phyloP scores from a whole-genome alignment of 257 asterid species.

The Ophiorrhiza pumila region DNA sequence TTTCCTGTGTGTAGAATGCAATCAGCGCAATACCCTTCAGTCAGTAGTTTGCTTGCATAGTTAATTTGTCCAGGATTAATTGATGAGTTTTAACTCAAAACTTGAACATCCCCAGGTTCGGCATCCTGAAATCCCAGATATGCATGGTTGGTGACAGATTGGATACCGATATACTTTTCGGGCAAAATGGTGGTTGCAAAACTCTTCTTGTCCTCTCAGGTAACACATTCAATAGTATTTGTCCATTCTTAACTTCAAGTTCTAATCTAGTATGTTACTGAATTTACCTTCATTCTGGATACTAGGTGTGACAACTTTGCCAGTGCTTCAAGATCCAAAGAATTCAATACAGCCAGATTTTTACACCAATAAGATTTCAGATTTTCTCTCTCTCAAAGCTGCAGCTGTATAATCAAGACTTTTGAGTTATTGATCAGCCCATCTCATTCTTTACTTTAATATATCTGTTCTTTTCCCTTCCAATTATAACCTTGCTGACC shows the following conservation, averaged over 20 bases:
- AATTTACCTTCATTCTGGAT: not conserved
- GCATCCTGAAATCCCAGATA: slow-evolving; percentile 84
- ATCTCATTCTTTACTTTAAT: slow-evolving; percentile 8
- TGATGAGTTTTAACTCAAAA: not conserved
- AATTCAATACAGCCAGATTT: slow-evolving; percentile 83
- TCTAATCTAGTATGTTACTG: not conserved
- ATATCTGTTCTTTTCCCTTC: not conserved
- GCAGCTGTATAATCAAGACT: slow-evolving; percentile 39
- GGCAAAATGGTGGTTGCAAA: slow-evolving; percentile 97
- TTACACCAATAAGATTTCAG: slow-evolving; percentile 86
- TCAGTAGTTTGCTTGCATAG: not conserved
- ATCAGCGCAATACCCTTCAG: not conserved
- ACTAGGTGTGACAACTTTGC: slow-evolving; percentile 71
- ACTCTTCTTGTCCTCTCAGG: slow-evolving; percentile 98
- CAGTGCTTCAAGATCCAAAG: slow-evolving; percentile 75
- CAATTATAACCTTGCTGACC: not conserved
- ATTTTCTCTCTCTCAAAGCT: slow-evolving; percentile 76
- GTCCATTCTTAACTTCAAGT: not conserved
- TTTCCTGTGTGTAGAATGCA: not conserved
- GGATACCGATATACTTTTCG: slow-evolving; percentile 90
- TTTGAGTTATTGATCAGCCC: not conserved
- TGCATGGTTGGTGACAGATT: slow-evolving; percentile 98
- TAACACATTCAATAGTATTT: slow-evolving; percentile 9
- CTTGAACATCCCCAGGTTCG: slow-evolving; percentile 49
- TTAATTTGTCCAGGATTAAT: not conserved